Conservation (phyloP, 1,284 basidiomycete species). For the Cutaneotrichosporon mucoides region DNA sequence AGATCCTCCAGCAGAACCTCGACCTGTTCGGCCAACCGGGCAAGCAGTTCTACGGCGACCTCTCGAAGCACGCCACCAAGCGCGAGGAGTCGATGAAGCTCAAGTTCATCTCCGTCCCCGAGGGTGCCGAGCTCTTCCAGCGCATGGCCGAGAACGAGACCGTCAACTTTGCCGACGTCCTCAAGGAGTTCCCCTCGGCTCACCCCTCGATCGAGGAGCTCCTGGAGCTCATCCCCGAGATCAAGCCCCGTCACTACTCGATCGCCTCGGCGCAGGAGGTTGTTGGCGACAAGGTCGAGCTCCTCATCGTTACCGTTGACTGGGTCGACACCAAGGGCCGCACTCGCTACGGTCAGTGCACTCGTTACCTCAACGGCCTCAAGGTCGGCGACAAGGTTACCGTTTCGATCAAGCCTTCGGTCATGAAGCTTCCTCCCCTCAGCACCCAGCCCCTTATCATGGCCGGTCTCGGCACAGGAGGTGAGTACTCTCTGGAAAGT, state of each 20-base stretch:
- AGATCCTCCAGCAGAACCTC: slow-evolving; percentile 92
- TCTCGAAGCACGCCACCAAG: slow-evolving; percentile 70
- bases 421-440: slow-evolving; percentile 94
- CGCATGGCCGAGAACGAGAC: slow-evolving; percentile 93
- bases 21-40: slow-evolving; percentile 94
- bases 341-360: slow-evolving; percentile 88
- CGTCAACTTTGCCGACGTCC: slow-evolving; percentile 85
- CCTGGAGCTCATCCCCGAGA: slow-evolving; percentile 85
- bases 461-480: slow-evolving; percentile 90
- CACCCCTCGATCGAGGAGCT: slow-evolving; percentile 73
- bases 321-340: slow-evolving; percentile 79
- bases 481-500: too few species aligned
- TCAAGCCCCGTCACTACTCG: slow-evolving; percentile 96
- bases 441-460: slow-evolving; percentile 90
- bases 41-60: slow-evolving; percentile 89
- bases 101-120: slow-evolving; percentile 88
- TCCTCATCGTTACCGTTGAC: slow-evolving; percentile 93
- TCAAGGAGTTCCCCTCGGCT: slow-evolving; percentile 75
- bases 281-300: slow-evolving; percentile 88
- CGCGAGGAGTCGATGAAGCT: slow-evolving; percentile 75
- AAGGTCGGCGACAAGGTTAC: slow-evolving; percentile 87
- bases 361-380: slow-evolving; percentile 83
- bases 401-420: slow-evolving; percentile 96
- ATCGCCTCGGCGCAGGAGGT: slow-evolving; percentile 93
- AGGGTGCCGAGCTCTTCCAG: slow-evolving; percentile 89